Conservation (phyloP, 1,139 yeast genomes). For the Suhomyces maxii region DNA sequence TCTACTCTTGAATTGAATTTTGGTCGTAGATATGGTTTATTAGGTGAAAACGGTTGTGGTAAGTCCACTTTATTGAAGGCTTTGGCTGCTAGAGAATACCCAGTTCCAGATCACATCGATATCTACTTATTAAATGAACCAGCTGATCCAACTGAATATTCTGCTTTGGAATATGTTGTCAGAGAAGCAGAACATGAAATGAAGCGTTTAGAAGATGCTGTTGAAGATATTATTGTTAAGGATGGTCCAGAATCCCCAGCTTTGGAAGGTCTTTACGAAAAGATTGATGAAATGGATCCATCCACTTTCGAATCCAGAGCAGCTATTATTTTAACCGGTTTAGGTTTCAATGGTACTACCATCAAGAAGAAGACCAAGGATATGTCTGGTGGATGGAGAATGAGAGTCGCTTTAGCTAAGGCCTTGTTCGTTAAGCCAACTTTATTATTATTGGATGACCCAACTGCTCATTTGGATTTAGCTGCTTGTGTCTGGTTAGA, state of each 20-base stretch:
- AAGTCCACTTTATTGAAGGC: conserved; percentile 92
- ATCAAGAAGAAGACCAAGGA: conserved; percentile 87
- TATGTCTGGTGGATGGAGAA: conserved; percentile 99
- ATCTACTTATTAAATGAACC: conserved; percentile 94
- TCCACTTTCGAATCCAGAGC: conserved; percentile 95
- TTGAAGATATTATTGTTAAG: conserved; percentile 82
- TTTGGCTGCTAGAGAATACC: conserved; percentile 93
- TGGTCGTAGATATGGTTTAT: conserved; percentile 94
- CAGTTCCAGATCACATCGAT: conserved; percentile 90
- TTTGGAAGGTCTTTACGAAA: conserved; percentile 88
- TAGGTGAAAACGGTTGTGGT: conserved; percentile 99
- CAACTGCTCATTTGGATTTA: conserved; percentile 98
- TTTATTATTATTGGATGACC: conserved; percentile 86
- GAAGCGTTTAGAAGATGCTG: conserved; percentile 86
- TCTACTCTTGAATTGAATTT: conserved; percentile 88
- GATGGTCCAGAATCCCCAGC: conserved; percentile 93
- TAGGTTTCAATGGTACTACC: conserved; percentile 87
- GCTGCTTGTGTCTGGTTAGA: conserved; percentile 99
- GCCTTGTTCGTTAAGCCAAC: conserved; percentile 90
- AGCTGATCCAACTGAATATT: conserved; percentile 87
- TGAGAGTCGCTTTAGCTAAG: conserved; percentile 87
- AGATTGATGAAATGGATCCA: conserved; percentile 95
- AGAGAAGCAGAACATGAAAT: conserved; percentile 93
- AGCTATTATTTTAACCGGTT: conserved; percentile 92
- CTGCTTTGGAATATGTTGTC: conserved; percentile 95